Base-by-base conservation (phyloP, 2,329 filamentous ascomycete species). In the Diaporthe humulicola region DNA sequence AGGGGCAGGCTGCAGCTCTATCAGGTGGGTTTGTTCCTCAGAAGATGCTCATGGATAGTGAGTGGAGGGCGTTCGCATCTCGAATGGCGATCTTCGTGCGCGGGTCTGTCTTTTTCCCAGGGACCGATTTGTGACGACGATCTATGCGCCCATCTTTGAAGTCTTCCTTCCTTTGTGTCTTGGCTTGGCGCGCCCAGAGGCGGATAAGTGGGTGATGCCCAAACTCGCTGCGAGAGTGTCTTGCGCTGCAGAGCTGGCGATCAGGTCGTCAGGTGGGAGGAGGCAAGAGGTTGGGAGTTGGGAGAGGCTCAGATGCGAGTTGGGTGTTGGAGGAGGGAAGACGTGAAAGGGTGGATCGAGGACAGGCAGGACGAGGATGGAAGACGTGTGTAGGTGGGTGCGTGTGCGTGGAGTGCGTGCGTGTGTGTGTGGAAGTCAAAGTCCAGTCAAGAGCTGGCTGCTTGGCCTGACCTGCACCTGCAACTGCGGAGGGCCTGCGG, bases 111-210 rank as follows among this genome's bases (percentile, higher is more conserved):
- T 67, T 70, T 70, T 70, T 69, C 54, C 70, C 48, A 45, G 69
- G 64, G 64, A 64, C 72, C 73, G 45, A 64, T 57, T 72, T 67
- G 72, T 69, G 60, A 70, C 56, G 69, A 45, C 38, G 54, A 57
- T 56, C 74, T 76, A 76, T 70, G 72, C 73, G 69, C 73, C 74
- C 74, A 76, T 76, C 74, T 74, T 74, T 48, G 58, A 42, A 58
- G 57, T 42, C 48, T 40, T 60, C 56, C 33, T 54, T 69, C 64
- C 64, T 69, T 69, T 69, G 64, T 64, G 70, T 61, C 57, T 54
- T 64, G 57, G 25, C 70, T 64, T 72, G 45, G 70, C 70, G 57
- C 48, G 48, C 64, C 70, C 70, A 61, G 38, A 30, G 42, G 70
- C 40, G 45, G 57, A 42, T 72, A 10, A 48, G 30, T 38, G 54